Conservation (phyloP, 805 yeast species). For the Candida schatavii region DNA sequence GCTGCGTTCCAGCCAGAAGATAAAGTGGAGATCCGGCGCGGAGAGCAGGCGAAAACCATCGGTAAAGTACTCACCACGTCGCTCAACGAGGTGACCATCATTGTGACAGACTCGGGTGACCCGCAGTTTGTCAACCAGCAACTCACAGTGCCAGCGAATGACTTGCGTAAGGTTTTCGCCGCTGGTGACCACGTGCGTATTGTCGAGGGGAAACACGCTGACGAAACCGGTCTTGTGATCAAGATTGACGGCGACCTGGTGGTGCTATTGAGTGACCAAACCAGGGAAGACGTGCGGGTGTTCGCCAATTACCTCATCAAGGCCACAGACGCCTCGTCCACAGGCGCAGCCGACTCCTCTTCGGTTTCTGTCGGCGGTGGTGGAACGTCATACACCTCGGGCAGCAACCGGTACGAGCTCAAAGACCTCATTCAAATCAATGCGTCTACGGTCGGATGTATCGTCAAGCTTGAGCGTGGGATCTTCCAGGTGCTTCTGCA, state of each 20-base stretch:
- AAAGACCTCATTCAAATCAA: constrained; percentile 88
- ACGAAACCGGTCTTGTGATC: constrained; percentile 93
- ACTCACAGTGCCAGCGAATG: constrained; percentile 78
- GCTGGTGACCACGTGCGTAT: constrained; percentile 96
- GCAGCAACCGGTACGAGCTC: constrained; percentile 78
- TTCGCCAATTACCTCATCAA: constrained; percentile 88
- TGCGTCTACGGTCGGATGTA: constrained; percentile 83
- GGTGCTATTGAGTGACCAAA: constrained; percentile 84
- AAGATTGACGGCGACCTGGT: constrained; percentile 80
- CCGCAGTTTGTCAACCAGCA: constrained; percentile 50
- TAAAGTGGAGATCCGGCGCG: constrained; percentile 83
- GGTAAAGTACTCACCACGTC: constrained; percentile 75
- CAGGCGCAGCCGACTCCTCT: background rate
- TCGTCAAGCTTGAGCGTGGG: constrained; percentile 87
- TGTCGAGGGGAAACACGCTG: constrained; percentile 84
- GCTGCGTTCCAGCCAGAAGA: constrained; percentile 84
- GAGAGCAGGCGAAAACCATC: constrained; percentile 88
- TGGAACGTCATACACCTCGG: too few relatives aligned
- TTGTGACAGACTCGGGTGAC: constrained; percentile 56
- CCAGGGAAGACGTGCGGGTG: constrained; percentile 84
- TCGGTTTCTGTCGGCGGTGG: constrained; percentile 62
- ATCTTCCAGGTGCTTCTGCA: constrained; percentile 75
- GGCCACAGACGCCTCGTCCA: constrained; percentile 77
- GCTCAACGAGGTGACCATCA: constrained; percentile 50
- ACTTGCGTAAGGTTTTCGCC: constrained; percentile 79